phyloP scores from a whole-genome alignment of 352 stramenopile species.

The Plasmopara halstedii region DNA sequence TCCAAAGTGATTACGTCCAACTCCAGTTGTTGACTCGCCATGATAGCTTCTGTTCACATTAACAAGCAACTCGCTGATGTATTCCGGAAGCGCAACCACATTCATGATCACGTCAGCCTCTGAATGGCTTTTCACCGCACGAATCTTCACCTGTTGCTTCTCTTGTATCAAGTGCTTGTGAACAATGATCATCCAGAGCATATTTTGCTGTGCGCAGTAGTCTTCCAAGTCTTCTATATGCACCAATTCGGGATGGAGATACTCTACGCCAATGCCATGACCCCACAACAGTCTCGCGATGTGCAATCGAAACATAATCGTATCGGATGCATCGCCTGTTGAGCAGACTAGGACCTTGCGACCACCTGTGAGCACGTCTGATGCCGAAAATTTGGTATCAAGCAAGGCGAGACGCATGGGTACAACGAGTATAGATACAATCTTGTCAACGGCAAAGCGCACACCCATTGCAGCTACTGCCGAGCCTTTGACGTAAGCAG shows the following conservation, averaged over 20 bases:
- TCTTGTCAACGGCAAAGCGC: conserved; percentile 82
- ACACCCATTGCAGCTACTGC: conserved; percentile 74
- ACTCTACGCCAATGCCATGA: conserved; percentile 66
- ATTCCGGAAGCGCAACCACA: conserved; percentile 55
- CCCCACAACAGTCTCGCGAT: conserved; percentile 71
- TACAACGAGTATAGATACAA: conserved; percentile 60
- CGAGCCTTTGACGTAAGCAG: conserved; percentile 61
- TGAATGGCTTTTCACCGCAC: conserved; percentile 53
- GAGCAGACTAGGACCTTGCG: conserved; percentile 73
- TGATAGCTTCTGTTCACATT: conserved; percentile 16
- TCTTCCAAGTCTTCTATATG: conserved; percentile 79
- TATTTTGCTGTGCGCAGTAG: conserved; percentile 66
- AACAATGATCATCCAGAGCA: conserved; percentile 82
- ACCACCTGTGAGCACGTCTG: conserved; percentile 30
- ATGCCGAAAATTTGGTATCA: conserved; percentile 28
- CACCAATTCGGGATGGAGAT: conserved; percentile 71
- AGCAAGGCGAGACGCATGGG: conserved; percentile 22
- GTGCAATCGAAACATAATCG: conserved; percentile 68
- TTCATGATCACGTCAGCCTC: conserved; percentile 67
- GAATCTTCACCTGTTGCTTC: conserved; percentile 82
- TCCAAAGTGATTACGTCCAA: conserved; percentile 15
- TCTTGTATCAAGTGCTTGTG: conserved; percentile 77
- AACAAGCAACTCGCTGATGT: conserved; percentile 41
- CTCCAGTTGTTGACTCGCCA: conserved; percentile 10
- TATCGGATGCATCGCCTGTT: conserved; percentile 61